Base-by-base conservation (phyloP, 2,329 filamentous ascomycete genomes). In the Ceratocystis albifundus region DNA sequence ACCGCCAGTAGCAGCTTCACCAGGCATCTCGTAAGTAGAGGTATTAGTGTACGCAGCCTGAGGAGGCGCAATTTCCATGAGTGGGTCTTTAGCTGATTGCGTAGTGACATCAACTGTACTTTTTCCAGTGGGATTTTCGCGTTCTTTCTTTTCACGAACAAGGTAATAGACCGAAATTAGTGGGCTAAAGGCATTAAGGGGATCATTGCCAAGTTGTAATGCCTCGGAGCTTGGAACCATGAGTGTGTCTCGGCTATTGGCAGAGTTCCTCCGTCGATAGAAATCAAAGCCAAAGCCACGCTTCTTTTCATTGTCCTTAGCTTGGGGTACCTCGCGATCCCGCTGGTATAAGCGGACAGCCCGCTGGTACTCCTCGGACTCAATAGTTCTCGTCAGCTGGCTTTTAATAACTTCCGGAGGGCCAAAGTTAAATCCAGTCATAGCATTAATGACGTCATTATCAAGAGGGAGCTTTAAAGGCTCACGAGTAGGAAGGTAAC, bases 361-460 rank as follows among this genome's bases (percentile, higher is more conserved):
- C 67, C 87, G 85, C 72, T 96, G 90, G 71, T 99, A 99, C 50
- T 97, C 93, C 5, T 96, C 91, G 0, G 92, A 96, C 71, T 95
- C 89, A 68, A 99, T 83, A n/a, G 92, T 84, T 69, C 88, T 89
- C 8, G 86, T 89, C 55, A 99, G 82, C 73, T 96, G 90, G 2
- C 84, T 79, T 66, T 84, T 87, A 73, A 99, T 96, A 66, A 84
- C 84, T 65, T 96, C 91, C 1, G 90, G 83, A 0, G 90, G 83
- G 0, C 94, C 94, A 77, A 97, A 99, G 75, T 97, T 96, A 75
- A 99, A 99, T 1, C 94, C 94, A 28, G 91, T 95, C 94, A 99
- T 99, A 71, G 89, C 92, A 62, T 90, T 84, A 66, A 99, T 84
- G 3, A 97, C 87, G 55, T 89, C 87, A 1, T 83, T 79, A 72